Conservation (phyloP, 2,329 filamentous ascomycete species). For the Colletotrichum salicis region DNA sequence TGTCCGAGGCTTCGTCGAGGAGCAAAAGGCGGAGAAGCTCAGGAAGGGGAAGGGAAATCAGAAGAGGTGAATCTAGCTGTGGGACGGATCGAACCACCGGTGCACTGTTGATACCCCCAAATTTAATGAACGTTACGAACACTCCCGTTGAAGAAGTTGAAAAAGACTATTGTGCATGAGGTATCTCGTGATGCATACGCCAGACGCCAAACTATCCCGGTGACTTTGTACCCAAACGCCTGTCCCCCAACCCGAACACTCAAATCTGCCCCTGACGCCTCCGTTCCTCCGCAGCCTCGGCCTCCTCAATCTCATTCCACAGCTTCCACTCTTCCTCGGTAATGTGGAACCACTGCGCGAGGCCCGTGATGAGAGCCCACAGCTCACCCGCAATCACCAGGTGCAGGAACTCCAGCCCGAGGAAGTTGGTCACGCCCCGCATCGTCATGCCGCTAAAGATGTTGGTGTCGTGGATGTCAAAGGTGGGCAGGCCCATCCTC, state of each 20-base stretch:
- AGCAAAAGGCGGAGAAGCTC: constrained; percentile 58
- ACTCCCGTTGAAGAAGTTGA: neutral
- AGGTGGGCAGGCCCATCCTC: constrained; percentile 49
- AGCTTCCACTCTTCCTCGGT: constrained; percentile 55
- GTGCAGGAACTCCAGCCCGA: constrained; percentile 58
- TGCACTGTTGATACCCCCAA: constrained; percentile 27
- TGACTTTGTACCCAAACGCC: neutral
- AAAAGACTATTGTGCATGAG: neutral
- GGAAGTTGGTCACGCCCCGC: constrained; percentile 56
- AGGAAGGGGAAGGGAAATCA: constrained; percentile 34
- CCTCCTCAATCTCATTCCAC: constrained; percentile 45
- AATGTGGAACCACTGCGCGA: constrained; percentile 52
- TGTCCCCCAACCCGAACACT: neutral
- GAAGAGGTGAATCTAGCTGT: constrained; percentile 2
- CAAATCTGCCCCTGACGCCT: constrained; percentile 6
- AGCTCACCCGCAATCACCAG: constrained; percentile 56
- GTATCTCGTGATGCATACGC: constrained; percentile 4
- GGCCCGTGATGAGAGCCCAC: constrained; percentile 55
- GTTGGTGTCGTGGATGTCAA: constrained; percentile 52
- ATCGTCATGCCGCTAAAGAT: constrained; percentile 51
- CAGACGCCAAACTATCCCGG: neutral
- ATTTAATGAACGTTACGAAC: neutral
- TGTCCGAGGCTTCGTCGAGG: constrained; percentile 75
- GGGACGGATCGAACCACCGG: neutral
- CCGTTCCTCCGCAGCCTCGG: constrained; percentile 33